These are phyloP conservation scores for Geosmithia morbida DNA, from an alignment of 2,329 filamentous ascomycete genomes.

Conservation along the genomic window DNA sequence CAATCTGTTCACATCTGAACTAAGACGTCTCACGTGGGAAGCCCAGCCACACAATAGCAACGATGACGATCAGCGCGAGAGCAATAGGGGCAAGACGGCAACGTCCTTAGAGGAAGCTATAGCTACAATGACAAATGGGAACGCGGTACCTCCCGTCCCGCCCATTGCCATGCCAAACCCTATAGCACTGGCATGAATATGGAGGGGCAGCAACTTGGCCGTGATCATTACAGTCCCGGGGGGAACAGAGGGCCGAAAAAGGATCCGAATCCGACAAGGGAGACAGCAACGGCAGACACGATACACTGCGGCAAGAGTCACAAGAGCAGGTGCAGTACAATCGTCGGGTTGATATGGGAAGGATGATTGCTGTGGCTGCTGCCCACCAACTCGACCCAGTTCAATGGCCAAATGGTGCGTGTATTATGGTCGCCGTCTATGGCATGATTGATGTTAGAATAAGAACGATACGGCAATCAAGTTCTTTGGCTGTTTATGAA, in stretches of 20 bases:
- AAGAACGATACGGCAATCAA: too few relatives aligned
- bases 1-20: not conserved
- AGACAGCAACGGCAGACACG: constrained; percentile 43
- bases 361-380: constrained; percentile 22
- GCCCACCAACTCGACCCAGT: constrained; percentile 1
- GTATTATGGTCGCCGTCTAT: constrained; percentile 3
- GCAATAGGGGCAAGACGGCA: constrained; percentile 34
- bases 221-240: constrained; percentile 53
- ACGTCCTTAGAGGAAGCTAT: constrained; percentile 38
- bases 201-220: constrained; percentile 54
- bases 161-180: constrained; percentile 64
- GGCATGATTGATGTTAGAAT: constrained; percentile 3
- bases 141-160: constrained; percentile 48
- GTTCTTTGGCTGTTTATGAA: too few relatives aligned
- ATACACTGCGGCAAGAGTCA: constrained; percentile 46
- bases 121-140: constrained; percentile 48
- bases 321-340: constrained; percentile 47
- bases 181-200: constrained; percentile 57
- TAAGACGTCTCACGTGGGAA: constrained; percentile 14
- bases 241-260: constrained; percentile 65
- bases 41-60: constrained; percentile 17
- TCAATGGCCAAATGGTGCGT: constrained; percentile 2
- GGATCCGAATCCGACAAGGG: constrained; percentile 60
- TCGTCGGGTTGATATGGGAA: constrained; percentile 44
- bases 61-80: constrained; percentile 23